Conservation (phyloP, 768 basidiomycete genomes). For the Rhizopogon vesiculosus region DNA sequence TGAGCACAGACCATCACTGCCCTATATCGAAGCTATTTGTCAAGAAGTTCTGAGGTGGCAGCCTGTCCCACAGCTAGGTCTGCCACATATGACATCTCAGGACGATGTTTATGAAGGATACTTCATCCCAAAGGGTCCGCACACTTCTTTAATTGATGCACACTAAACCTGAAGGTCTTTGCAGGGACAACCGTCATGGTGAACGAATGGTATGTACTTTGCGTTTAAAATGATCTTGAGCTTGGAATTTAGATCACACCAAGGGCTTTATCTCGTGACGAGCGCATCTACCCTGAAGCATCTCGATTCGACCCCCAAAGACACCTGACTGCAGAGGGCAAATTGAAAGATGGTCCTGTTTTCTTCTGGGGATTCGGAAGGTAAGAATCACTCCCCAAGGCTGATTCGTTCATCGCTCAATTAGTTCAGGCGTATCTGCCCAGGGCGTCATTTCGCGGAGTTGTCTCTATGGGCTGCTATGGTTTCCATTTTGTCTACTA, state of each 20-base stretch:
- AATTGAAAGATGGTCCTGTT: neutral
- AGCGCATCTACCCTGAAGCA: neutral
- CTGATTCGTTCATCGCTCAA: neutral
- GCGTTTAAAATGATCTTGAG: neutral
- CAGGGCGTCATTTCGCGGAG: slow-evolving; percentile 1
- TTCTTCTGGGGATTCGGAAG: neutral
- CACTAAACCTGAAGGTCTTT: neutral
- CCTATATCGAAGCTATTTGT: slow-evolving; percentile 20
- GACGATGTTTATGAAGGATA: slow-evolving; percentile 16
- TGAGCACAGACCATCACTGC: slow-evolving; percentile 16
- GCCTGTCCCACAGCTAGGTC: slow-evolving; percentile 8
- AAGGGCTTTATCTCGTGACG: neutral
- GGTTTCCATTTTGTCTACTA: slow-evolving; percentile 1
- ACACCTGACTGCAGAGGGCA: neutral
- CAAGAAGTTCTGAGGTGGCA: slow-evolving; percentile 22
- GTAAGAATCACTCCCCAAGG: neutral
- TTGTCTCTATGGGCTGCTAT: slow-evolving; percentile 1
- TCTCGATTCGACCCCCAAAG: neutral
- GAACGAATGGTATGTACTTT: neutral
- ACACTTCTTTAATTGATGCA: neutral
- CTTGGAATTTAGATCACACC: neutral
- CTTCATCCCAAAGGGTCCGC: slow-evolving; percentile 15
- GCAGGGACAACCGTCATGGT: neutral
- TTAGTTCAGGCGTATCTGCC: neutral
- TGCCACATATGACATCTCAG: slow-evolving; percentile 10